These are phyloP conservation scores for Phyllostachys edulis DNA, from an alignment of 176 grass and related monocot genomes.

Conservation along the genomic window DNA sequence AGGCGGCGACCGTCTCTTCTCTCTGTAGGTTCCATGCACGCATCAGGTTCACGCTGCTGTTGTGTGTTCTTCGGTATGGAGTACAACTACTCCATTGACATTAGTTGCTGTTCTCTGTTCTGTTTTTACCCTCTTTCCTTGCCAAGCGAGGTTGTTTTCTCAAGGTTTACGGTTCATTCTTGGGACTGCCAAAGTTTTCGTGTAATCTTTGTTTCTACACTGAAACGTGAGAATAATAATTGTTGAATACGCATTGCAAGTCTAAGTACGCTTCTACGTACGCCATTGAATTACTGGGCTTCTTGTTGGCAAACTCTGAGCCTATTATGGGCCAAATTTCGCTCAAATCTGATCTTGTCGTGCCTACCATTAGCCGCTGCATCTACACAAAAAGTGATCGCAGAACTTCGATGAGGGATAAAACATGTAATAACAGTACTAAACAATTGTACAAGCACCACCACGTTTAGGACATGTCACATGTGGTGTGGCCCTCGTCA, in stretches of 20 bases:
- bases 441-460: neutral
- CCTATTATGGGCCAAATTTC: neutral
- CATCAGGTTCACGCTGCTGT: neutral
- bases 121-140: neutral
- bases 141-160: neutral
- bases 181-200: neutral
- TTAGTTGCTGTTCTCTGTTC: neutral
- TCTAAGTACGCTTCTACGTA: too few species aligned
- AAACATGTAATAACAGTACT: neutral
- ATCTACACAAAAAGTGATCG: neutral
- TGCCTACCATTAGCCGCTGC: neutral
- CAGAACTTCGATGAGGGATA: neutral
- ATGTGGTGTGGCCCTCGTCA: neutral
- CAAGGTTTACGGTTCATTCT: neutral
- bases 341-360: neutral
- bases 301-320: neutral
- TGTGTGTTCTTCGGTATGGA: neutral
- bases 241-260: neutral
- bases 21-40: conserved; percentile 18
- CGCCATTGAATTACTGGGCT: too few species aligned
- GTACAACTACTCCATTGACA: neutral
- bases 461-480: neutral
- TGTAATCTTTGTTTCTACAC: conserved; percentile 1
- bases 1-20: neutral
- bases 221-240: conserved; percentile 2